These are phyloP conservation scores for Claviceps fusiformis DNA, from an alignment of 2,329 filamentous ascomycete genomes.

Conservation along the genomic window DNA sequence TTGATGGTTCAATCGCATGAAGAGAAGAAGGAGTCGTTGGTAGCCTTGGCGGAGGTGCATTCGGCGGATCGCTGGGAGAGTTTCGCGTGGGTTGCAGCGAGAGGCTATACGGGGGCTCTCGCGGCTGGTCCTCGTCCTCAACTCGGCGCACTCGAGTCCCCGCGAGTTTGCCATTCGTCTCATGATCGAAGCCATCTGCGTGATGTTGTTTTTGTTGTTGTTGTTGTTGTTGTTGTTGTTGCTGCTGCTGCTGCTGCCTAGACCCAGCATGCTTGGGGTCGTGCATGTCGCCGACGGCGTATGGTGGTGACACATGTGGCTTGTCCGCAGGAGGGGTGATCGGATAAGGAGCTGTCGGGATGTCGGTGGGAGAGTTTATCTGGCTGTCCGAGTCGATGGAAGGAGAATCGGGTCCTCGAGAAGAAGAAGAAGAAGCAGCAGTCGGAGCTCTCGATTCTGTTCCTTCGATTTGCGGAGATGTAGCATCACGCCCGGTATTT, in stretches of 20 bases:
- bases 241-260: constrained; percentile 33
- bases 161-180: constrained; percentile 34
- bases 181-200: constrained; percentile 40
- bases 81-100: constrained; percentile 43
- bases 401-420: constrained; percentile 1
- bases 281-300: constrained; percentile 37
- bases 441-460: constrained; percentile 5
- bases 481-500: constrained; percentile 3
- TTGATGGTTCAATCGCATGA: constrained; percentile 29
- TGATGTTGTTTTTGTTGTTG: constrained; percentile 16
- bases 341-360: constrained; percentile 47
- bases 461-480: constrained; percentile 13
- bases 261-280: constrained; percentile 47
- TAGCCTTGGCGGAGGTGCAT: constrained; percentile 36
- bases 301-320: constrained; percentile 22
- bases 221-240: too few species aligned
- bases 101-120: constrained; percentile 36
- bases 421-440: too few species aligned
- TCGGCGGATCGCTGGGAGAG: constrained; percentile 37
- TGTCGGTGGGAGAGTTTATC: constrained; percentile 45
- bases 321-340: constrained; percentile 49
- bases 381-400: constrained; percentile 31
- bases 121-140: constrained; percentile 26
- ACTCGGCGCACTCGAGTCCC: constrained; percentile 30
- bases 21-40: constrained; percentile 27